Base-by-base conservation (phyloP, 345 rosid species). In the Bruguiera sexangula region DNA sequence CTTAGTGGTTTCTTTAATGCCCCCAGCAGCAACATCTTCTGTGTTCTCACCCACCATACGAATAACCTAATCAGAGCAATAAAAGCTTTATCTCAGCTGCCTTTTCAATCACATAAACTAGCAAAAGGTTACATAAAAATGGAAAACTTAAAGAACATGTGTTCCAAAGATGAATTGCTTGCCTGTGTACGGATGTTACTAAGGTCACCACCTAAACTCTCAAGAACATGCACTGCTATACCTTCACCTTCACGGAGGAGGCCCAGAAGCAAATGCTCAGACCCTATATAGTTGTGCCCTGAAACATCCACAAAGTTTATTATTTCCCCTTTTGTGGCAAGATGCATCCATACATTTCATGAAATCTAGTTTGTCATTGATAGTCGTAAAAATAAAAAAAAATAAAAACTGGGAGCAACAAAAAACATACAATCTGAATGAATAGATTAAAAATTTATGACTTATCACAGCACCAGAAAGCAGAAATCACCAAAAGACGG, bases 191-290 rank as follows among this genome's bases (percentile, higher is more conserved):
- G 94, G 60, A 96, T 96, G 77, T 92, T 89, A 78, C 89, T 81
- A 15, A 96, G 88, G 65, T 92, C 99, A 77, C 89, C 93, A 69
- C 97, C 96, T 77, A 92, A 82, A 83, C 87, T 92, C 87, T 96
- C 98, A 60, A 96, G 87, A 77, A 92, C 98, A 81, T 97, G 96
- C 27, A 96, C 99, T 24, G 99, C 98, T 53, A 96, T 98, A 75
- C 99, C 99, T 84, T 96, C 99, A 60, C 99, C 99, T 82, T 96
- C 99, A 31, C 97, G 92, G 62, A 96, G 93, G 63, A 92, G 86
- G 71, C 98, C 96, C 59, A 96, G 97, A 72, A 96, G 92, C 76
- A 96, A 83, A 78, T 96, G 99, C 87, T 96, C 99, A 22, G 99
- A 90, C 62, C 99, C 99, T 71, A 96, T 96, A 75, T 96, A 92